Evolutionary conservation across 306 rosid genomes (phyloP), one percentile per base, ranked within the genome.

Genomic region (Quercus wislizeni): DNA sequence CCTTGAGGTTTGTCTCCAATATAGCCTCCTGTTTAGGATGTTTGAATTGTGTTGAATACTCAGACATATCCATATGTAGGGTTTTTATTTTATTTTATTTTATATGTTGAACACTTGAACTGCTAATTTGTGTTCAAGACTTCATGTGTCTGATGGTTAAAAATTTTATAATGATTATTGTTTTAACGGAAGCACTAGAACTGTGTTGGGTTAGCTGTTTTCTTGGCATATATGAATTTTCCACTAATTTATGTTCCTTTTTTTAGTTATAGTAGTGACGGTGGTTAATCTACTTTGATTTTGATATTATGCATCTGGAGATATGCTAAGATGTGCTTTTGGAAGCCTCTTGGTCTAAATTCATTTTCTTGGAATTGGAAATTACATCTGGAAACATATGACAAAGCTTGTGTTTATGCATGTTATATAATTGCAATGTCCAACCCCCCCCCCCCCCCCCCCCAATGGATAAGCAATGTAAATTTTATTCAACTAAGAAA

Each of bases 1-100:
- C 43, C 93, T 91, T 74, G 94, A 91, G 98, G 98, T 95, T 81
- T 78, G 85, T 75, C 38, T 68, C 75, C 55, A 70, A 13, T 69
- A 59, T 27, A 62, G 58, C 64, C 71, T 76, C 77, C 33, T 80
- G 74, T 79, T 72, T 58, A 56, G 58, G 65, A 75, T 20, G 15
- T 78, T 73, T 18, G 62, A 35, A 61, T 77, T 25, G 27, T 51
- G 27, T 65, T 28, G 30, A 79, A n/a, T 72, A n/a, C n/a, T 67
- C 27, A 19, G 35, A 31, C 67, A 59, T 59, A 9, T 59, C 30
- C 30, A 23, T 11, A 59, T 59, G 33, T 17, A 11, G 18, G 65
- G 12, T 11, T 21, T 20, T 21, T 59, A 38, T 38, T 38, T 38
- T 38, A 38, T 1, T 38, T 38, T 38, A 38, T 38, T n/a, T n/a